phyloP scores from a whole-genome alignment of 768 basidiomycete species.

The Boletus rufocinnamomeus region DNA sequence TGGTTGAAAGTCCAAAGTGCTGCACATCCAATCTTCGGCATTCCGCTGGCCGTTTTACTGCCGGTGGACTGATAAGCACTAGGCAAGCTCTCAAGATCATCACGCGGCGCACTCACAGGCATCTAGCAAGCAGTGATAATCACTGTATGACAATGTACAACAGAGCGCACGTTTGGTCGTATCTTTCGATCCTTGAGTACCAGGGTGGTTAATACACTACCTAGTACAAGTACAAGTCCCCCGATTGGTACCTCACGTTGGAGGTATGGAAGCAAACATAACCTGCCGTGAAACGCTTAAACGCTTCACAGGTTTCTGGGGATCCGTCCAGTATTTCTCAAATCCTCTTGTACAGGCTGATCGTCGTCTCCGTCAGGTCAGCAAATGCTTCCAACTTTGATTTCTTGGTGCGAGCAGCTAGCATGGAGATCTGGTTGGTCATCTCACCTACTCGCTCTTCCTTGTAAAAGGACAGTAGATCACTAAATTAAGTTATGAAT shows the following conservation, averaged over 20 bases:
- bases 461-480: background rate
- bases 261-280: conserved; percentile 34
- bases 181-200: background rate
- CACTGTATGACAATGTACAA: background rate
- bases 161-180: no score
- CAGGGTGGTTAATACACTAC: background rate
- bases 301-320: conserved; percentile 19
- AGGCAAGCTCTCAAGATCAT: no score
- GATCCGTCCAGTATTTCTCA: conserved; percentile 26
- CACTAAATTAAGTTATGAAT: background rate
- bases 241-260: conserved; percentile 25
- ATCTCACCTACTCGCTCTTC: background rate
- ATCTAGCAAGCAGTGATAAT: background rate
- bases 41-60: no score
- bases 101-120: no score
- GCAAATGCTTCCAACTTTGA: conserved; percentile 31
- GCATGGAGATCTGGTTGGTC: conserved; percentile 1
- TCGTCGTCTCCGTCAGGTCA: conserved; percentile 28
- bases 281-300: conserved; percentile 18
- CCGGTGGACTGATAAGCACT: no score
- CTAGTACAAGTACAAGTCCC: conserved; percentile 18
- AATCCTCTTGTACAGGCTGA: conserved; percentile 24
- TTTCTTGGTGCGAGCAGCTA: conserved; percentile 25
- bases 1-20: no score
- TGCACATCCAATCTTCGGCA: no score